Evolutionary conservation across 495 filamentous ascomycete species (phyloP).

Genomic region (Rhypophila decipiens): DNA sequence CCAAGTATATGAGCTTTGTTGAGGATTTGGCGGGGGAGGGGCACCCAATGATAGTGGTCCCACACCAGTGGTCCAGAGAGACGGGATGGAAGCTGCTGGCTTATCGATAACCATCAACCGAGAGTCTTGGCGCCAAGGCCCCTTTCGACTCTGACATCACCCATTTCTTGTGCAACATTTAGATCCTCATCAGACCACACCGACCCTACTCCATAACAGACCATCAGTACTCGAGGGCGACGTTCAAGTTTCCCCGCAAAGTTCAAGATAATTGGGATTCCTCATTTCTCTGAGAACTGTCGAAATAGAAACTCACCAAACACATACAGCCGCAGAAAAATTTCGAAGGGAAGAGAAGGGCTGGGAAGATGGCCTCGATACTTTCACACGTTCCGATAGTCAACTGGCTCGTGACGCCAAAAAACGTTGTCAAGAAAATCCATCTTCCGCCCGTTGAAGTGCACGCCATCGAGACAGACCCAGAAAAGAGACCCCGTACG

Average conservation of each 20-base stretch:
- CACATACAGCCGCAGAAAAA: too few species aligned
- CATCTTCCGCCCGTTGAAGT: constrained; percentile 63
- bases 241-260: too few species aligned
- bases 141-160: neutral
- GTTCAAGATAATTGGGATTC: too few species aligned
- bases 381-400: constrained; percentile 45
- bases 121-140: too few species aligned
- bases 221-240: too few species aligned
- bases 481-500: constrained; percentile 71
- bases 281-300: too few species aligned
- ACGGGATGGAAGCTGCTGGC: too few species aligned
- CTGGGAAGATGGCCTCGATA: constrained; percentile 39
- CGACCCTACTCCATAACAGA: too few species aligned
- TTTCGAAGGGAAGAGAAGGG: too few species aligned
- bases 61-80: too few species aligned
- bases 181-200: neutral
- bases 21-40: neutral
- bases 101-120: too few species aligned
- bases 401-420: constrained; percentile 31
- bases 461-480: constrained; percentile 69
- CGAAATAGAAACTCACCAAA: too few species aligned
- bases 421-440: constrained; percentile 36
- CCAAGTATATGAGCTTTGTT: neutral
- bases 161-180: neutral
- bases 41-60: neutral